Percentiles rank a stretch among this genome's conserved stretches.
Evolutionary conservation across 2,329 filamentous ascomycete species (phyloP).

Genomic region (Apiospora arundinis): DNA sequence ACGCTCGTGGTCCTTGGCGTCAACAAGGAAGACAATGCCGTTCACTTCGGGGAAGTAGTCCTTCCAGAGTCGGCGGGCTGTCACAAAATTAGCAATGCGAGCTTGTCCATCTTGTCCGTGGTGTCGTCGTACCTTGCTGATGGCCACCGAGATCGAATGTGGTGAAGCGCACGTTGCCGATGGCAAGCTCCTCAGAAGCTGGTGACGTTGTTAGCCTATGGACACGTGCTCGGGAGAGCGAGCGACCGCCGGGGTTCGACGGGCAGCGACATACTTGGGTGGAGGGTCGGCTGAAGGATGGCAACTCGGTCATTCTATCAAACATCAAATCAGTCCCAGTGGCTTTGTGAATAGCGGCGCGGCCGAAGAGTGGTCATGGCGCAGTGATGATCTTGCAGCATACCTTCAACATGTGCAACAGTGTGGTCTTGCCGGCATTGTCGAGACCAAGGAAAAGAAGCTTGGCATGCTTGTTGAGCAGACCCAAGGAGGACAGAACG

Average conservation of each 20-base stretch:
- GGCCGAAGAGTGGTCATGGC: neutral
- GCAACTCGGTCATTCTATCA: slow-evolving; percentile 87
- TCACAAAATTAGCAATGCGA: neutral
- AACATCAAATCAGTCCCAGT: slow-evolving; percentile 21
- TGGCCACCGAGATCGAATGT: slow-evolving; percentile 94
- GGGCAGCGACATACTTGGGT: slow-evolving; percentile 73
- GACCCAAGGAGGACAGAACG: slow-evolving; percentile 82
- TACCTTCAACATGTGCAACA: slow-evolving; percentile 96
- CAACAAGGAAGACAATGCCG: slow-evolving; percentile 96
- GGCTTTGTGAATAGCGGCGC: slow-evolving; percentile 17
- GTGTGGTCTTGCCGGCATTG: slow-evolving; percentile 92
- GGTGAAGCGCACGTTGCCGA: slow-evolving; percentile 92
- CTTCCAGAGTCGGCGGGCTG: slow-evolving; percentile 92
- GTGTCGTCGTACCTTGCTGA: slow-evolving; percentile 74
- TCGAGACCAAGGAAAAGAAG: slow-evolving; percentile 91
- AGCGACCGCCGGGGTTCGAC: slow-evolving; percentile 21
- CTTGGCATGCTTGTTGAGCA: slow-evolving; percentile 96
- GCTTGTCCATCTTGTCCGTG: neutral
- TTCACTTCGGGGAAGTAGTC: slow-evolving; percentile 97
- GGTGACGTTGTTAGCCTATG: slow-evolving; percentile 31
- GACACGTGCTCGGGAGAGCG: slow-evolving; percentile 33
- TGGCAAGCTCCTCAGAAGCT: slow-evolving; percentile 91
- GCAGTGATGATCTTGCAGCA: slow-evolving; percentile 36
- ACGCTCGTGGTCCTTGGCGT: slow-evolving; percentile 96
- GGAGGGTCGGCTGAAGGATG: slow-evolving; percentile 86